Base-by-base conservation (phyloP, 306 rosid species). In the Ormosia emarginata region DNA sequence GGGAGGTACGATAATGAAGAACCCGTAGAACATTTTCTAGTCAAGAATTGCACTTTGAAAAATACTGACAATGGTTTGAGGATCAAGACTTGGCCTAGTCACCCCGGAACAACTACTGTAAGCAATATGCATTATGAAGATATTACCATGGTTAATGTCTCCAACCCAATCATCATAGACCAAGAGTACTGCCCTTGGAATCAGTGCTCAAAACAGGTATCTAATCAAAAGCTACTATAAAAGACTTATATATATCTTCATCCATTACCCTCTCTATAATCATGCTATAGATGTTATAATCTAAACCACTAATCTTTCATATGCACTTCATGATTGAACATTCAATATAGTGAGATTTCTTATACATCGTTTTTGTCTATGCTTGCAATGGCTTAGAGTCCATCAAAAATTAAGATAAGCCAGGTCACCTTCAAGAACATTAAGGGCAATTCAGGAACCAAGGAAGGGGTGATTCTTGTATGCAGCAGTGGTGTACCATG, bases 121-220 rank as follows among this genome's bases (percentile, higher is more conserved):
- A 37, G 88, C 0, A 34, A 90, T 53, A 53, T 90, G 47, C 79
- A 62, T 55, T 83, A 85, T 47, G 86, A 78, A 53, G 83, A 90
- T 53, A 67, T 88, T 47, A 77, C 8, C 44, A 83, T 91, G 93
- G 5, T 11, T 0, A 24, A 86, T 40, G 93, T 90, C n/a, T 1
- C 1, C 4, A 81, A 73, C 55, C 92, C 92, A 0, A 15, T 91
- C 12, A 8, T 90, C 32, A 72, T 88, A 3, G 91, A 91, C 61
- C 93, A 90, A 80, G 88, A 79, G 36, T 88, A 92, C 32, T 90
- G 93, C 78, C 92, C 94, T 6, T 84, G 79, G 77, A 82, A 85
- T 34, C 74, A 73, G 0, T 90, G 93, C 77, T 65, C 73, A 2
- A 50, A 32, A 15, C 2, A 67, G 88, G 91, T 87, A 83, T 36